Evolutionary conservation across 2,329 filamentous ascomycete species (phyloP), one percentile per base, ranked within the genome.

Genomic region (Pochonia chlamydosporia): DNA sequence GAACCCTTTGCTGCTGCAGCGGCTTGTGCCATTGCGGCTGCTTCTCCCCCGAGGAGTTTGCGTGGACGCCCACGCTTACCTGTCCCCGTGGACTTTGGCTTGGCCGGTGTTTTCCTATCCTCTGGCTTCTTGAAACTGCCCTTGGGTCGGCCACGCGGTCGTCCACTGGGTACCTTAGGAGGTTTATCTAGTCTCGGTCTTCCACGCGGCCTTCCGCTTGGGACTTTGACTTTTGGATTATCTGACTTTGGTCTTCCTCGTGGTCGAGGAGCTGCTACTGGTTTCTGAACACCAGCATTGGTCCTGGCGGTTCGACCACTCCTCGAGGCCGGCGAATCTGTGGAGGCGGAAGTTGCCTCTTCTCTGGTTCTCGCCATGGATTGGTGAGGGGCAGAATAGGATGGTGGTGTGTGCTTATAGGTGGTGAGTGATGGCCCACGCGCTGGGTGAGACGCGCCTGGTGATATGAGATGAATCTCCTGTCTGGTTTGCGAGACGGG

Each of bases 61-160:
- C 57, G 58, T 42, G 65, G 64, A 28, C 61, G 52, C 21, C 62
- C 62, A 25, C 65, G 64, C 54, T 56, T 37, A 56, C 47, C 36
- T 13, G 39, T 41, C 37, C 47, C 44, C 20, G 49, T 49, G 13
- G 36, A 30, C 13, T 48, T 33, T 5, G 46, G 33, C 49, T 55
- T 56, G 11, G 49, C 35, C 5, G 44, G 49, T 31, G 43, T 47
- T 20, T 43, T 46, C 41, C 46, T 49, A 51, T 46, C 35, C 24
- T 35, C 47, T 40, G 50, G 49, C 52, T 64, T 65, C 49, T 62
- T 61, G 49, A 57, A 63, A 50, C 59, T 65, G 54, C 72, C 73
- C 48, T 67, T 67, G 33, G 73, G 73, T 9, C 73, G 69, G 24
- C 73, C 73, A n/a, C 73, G 70, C 35, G 70, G 70, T n/a, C 69